Percentiles rank a stretch among this genome's conserved stretches.
Evolutionary conservation across 345 rosid genomes (phyloP).

Genomic region (Gossypium mustelinum): DNA sequence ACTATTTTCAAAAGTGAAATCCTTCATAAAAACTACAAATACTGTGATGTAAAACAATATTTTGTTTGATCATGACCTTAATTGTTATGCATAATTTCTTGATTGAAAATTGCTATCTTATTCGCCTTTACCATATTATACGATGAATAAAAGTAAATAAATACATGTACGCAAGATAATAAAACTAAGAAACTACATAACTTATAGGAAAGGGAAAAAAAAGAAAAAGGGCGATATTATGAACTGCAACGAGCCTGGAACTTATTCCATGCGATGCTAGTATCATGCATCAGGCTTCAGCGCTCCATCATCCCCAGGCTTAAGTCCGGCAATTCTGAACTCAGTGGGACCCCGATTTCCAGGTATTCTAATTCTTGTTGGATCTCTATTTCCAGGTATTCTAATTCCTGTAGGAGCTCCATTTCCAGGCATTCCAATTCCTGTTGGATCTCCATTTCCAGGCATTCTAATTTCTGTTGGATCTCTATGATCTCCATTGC

Average conservation of each 20-base stretch:
- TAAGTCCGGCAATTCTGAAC: slow-evolving; percentile 2
- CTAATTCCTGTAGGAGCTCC: background rate
- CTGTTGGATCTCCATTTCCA: background rate
- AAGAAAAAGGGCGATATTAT: background rate
- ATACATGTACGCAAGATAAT: background rate
- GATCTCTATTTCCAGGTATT: background rate
- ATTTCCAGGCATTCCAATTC: background rate
- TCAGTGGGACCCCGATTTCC: background rate
- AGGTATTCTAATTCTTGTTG: background rate
- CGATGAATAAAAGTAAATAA: background rate
- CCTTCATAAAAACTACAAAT: no score
- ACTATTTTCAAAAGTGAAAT: no score
- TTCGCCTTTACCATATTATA: background rate
- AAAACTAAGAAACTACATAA: background rate
- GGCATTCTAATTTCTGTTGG: background rate
- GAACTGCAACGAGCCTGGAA: background rate
- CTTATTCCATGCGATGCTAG: background rate
- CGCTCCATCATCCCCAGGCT: slow-evolving; percentile 15
- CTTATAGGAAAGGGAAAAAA: background rate
- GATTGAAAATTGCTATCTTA: background rate
- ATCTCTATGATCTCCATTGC: background rate
- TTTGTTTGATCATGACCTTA: no score
- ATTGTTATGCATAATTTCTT: no score
- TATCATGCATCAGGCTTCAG: slow-evolving; percentile 16
- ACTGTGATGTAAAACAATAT: no score